Evolutionary conservation across 1,139 yeast species (phyloP).

Genomic region (Zhuliangozyma blackwelliae): DNA sequence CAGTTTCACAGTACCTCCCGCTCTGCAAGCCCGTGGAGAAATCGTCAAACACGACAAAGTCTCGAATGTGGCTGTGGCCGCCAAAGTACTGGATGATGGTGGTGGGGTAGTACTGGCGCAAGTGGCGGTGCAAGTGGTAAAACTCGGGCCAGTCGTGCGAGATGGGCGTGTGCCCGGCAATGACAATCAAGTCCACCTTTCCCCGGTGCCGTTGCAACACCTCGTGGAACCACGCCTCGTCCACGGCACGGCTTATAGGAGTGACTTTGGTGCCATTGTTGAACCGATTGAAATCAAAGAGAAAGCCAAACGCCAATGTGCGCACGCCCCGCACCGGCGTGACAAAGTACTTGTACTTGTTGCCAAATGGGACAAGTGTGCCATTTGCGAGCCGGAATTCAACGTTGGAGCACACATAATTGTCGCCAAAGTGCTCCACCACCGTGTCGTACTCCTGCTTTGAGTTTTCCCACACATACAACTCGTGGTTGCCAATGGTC

Average conservation of each 20-base stretch:
- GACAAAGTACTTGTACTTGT: slow-evolving; percentile 56
- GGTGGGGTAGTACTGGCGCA: slow-evolving; percentile 58
- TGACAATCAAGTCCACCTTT: slow-evolving; percentile 59
- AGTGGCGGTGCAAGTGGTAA: slow-evolving; percentile 42
- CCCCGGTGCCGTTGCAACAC: slow-evolving; percentile 38
- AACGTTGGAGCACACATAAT: slow-evolving; percentile 78
- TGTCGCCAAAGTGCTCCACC: slow-evolving; percentile 55
- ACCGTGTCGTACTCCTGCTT: slow-evolving; percentile 60
- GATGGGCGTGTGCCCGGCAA: slow-evolving; percentile 82
- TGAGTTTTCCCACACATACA: slow-evolving; percentile 69
- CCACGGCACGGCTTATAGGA: slow-evolving; percentile 52
- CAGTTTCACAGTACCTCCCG: slow-evolving; percentile 89
- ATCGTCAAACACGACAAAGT: slow-evolving; percentile 65
- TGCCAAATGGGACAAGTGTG: slow-evolving; percentile 62
- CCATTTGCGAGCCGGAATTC: slow-evolving; percentile 52
- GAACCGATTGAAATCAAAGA: slow-evolving; percentile 69
- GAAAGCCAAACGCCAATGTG: slow-evolving; percentile 70
- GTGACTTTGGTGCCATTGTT: slow-evolving; percentile 63
- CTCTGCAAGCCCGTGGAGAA: slow-evolving; percentile 77
- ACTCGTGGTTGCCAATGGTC: slow-evolving; percentile 90
- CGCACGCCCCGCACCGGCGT: slow-evolving; percentile 53
- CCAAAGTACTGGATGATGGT: slow-evolving; percentile 82
- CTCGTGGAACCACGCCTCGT: slow-evolving; percentile 62
- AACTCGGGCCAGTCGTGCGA: slow-evolving; percentile 54
- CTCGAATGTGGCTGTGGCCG: slow-evolving; percentile 92